Evolutionary conservation across 1,284 basidiomycete species (phyloP), one percentile per base, ranked within the genome.

Genomic region (Rhodotorula sp.): DNA sequence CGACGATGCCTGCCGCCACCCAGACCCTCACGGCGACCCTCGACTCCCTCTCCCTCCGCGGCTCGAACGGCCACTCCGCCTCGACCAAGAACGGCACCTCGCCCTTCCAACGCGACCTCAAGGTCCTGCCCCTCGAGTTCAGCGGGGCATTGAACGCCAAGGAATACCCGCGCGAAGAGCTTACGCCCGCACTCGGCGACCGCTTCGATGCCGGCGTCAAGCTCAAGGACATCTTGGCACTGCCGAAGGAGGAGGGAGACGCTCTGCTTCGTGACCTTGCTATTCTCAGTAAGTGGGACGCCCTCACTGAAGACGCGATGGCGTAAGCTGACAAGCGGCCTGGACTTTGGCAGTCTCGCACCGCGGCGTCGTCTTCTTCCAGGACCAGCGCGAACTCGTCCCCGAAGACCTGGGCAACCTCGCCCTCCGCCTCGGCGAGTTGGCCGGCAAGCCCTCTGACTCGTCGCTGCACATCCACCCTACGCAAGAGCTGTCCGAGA

Each of bases 311-410:
- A 16, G 16, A 20, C 28, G 20, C 40, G 8, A 44, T 11, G 20
- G 18, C 13, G 20, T 40, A 18, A 7, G 4, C 18, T 51, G 30
- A 24, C 15, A 4, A n/a, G 34, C 18, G 3, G n/a, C 0, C 34
- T 2, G 18, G 0, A 4, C 10, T 15, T 18, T 24, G 26, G 28
- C 76, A 79, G 81, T 89, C 65, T 86, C 87, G 4, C 85, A 88
- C 67, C 86, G 88, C 48, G 88, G 88, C 7, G 88, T 89, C 61
- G 87, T 88, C 31, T 89, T 89, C 81, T 88, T 90, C 84, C 83
- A 85, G 34, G 81, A 84, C 50, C 88, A 87, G 74, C 79, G 82
- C 53, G 80, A 80, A 3, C 74, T 84, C 20, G 80, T 81, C 18
- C 81, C 86, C 65, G 71, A 77, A 54, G 70, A 73, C 55, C 31